Evolutionary conservation across 768 basidiomycete species (phyloP).

Genomic region (Naganishia friedmannii): DNA sequence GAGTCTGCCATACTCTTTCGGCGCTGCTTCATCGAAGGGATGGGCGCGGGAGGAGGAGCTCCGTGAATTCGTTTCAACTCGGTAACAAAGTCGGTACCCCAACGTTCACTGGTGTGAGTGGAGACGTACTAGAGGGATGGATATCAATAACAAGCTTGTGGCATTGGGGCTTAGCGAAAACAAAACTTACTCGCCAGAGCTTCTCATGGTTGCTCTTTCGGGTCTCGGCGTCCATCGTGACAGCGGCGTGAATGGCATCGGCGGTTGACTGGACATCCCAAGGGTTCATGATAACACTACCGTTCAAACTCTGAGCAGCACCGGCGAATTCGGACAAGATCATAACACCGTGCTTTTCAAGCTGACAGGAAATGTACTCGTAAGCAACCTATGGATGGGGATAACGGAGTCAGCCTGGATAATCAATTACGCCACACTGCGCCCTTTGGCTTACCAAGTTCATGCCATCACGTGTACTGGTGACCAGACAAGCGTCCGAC

Average conservation of each 20-base stretch:
- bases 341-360: constrained; percentile 88
- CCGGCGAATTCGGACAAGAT: constrained; percentile 98
- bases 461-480: constrained; percentile 96
- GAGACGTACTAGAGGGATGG: constrained; percentile 46
- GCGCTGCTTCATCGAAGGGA: background rate
- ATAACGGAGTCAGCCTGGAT: constrained; percentile 4
- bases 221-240: constrained; percentile 76
- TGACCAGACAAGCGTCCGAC: constrained; percentile 92
- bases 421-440: constrained; percentile 49
- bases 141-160: background rate
- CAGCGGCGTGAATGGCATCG: constrained; percentile 91
- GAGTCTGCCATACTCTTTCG: constrained; percentile 30
- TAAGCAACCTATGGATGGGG: constrained; percentile 74
- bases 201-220: constrained; percentile 92
- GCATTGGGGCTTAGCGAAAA: background rate
- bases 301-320: constrained; percentile 91
- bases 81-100: constrained; percentile 50
- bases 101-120: constrained; percentile 51
- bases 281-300: constrained; percentile 94
- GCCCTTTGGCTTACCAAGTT: constrained; percentile 65
- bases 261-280: constrained; percentile 96
- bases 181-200: constrained; percentile 69
- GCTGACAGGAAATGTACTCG: constrained; percentile 95
- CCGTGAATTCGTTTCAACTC: constrained; percentile 38
- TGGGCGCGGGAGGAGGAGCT: constrained; percentile 30